Percentiles rank a stretch among this genome's conserved stretches.
These are phyloP conservation scores for Leccinum variicolor DNA, from an alignment of 768 basidiomycete genomes.

Conservation along the genomic window DNA sequence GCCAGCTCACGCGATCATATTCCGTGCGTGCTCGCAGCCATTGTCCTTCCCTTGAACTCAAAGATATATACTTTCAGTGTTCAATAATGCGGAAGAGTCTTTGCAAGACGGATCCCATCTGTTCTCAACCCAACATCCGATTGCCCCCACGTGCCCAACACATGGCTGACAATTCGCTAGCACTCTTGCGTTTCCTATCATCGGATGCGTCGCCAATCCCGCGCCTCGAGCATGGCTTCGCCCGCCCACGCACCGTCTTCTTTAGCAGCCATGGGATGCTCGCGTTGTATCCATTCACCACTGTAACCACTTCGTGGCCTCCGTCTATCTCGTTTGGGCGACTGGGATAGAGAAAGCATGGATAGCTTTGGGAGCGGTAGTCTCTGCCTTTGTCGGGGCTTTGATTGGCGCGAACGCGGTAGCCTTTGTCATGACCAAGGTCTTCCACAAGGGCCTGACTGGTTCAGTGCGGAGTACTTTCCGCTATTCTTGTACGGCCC, in stretches of 20 bases:
- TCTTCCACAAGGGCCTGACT: conserved; percentile 71
- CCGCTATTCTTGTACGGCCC: conserved; percentile 72
- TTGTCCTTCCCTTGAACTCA: not conserved
- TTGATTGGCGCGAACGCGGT: conserved; percentile 64
- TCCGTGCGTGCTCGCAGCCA: conserved; percentile 51
- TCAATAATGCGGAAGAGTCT: conserved; percentile 94
- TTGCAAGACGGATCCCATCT: conserved; percentile 94
- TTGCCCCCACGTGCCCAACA: conserved; percentile 78
- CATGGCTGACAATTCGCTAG: conserved; percentile 87
- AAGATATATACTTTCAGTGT: conserved; percentile 49
- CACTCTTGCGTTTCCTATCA: conserved; percentile 72
- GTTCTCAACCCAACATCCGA: conserved; percentile 86
- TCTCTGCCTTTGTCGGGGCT: conserved; percentile 51
- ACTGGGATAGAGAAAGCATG: conserved; percentile 29
- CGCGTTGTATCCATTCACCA: conserved; percentile 69
- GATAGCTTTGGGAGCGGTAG: conserved; percentile 46
- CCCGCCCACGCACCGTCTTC: conserved; percentile 68
- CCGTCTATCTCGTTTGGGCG: conserved; percentile 42
- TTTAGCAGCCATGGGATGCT: conserved; percentile 68
- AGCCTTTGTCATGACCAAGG: conserved; percentile 62
- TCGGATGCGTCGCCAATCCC: conserved; percentile 69
- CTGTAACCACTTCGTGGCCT: conserved; percentile 55
- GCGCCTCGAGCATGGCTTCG: conserved; percentile 49
- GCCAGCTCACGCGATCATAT: conserved; percentile 75
- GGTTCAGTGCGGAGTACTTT: conserved; percentile 74